These are phyloP conservation scores for Aspergillus bridgeri DNA, from an alignment of 495 filamentous ascomycete species.

Conservation along the genomic window DNA sequence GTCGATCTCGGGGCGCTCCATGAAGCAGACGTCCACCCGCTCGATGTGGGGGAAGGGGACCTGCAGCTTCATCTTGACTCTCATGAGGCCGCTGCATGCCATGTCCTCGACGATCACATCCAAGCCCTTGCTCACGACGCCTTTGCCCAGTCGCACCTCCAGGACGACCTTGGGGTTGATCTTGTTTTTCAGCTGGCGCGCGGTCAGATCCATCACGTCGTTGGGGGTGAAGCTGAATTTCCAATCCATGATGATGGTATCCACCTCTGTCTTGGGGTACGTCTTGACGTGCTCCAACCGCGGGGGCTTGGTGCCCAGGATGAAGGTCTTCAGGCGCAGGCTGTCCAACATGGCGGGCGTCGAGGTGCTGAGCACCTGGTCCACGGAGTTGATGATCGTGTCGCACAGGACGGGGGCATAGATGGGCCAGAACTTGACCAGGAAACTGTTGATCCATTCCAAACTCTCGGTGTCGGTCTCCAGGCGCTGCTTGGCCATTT, in stretches of 20 bases:
- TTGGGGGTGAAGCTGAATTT: conserved; percentile 98
- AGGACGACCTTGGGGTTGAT: conserved; percentile 95
- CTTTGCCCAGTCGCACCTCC: conserved; percentile 90
- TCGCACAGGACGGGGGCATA: conserved; percentile 90
- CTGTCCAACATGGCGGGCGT: conserved; percentile 93
- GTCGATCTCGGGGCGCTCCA: conserved; percentile 73
- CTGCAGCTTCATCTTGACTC: conserved; percentile 95
- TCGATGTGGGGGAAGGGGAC: conserved; percentile 94
- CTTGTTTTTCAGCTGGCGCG: conserved; percentile 86
- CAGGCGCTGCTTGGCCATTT: conserved; percentile 82
- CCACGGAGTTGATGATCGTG: conserved; percentile 87
- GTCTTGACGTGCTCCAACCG: conserved; percentile 97
- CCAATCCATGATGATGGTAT: conserved; percentile 98
- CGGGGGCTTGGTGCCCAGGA: conserved; percentile 90
- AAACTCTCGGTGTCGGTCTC: conserved; percentile 92
- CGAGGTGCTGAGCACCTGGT: conserved; percentile 88
- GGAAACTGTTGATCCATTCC: conserved; percentile 99
- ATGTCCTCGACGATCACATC: conserved; percentile 98
- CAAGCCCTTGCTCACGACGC: conserved; percentile 89
- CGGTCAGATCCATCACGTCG: conserved; percentile 86
- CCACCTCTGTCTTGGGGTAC: conserved; percentile 92
- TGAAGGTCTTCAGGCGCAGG: conserved; percentile 84
- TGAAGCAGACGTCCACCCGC: conserved; percentile 85
- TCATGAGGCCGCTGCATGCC: conserved; percentile 89
- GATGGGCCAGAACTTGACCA: conserved; percentile 99